Evolutionary conservation across 2,329 filamentous ascomycete genomes (phyloP), one percentile per base, ranked within the genome.

Genomic region (Hymenoscyphus fraxineus): DNA sequence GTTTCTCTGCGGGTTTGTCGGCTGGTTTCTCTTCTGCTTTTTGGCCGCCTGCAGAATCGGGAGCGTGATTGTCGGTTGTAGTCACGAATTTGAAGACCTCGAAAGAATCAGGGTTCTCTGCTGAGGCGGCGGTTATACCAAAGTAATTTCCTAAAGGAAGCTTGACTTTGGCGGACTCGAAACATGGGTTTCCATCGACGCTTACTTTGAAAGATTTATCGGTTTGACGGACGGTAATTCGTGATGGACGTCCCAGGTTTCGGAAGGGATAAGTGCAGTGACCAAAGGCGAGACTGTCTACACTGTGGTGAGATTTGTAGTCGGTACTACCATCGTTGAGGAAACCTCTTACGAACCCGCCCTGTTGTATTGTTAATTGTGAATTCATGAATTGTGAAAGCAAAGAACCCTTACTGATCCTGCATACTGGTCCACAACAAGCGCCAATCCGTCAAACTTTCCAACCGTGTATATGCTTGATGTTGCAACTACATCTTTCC

Each of bases 51-150:
- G 41, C 64, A 12, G 75, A 72, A 59, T 77, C 73, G 35, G 72
- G 64, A 73, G 62, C 66, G 39, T 71, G 75, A 38, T 76, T 75
- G 32, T 86, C 84, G 12, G 84, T 88, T 73, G 88, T 86, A 60
- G 95, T 85, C 41, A 90, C 83, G 74, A 98, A 85, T 76, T 94
- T 96, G 82, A 93, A 95, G 69, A 97, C 78, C 78, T 99, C 95
- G 73, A 97, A 96, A 5, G 92, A 96, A 78, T 99, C 95, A 0
- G 95, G 93, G 72, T 88, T 93, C 70, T 98, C 94, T 38, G 92
- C 91, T 2, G 92, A 94, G 16, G 92, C 91, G 54, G 94, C 95
- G 13, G 90, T 92, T 70, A 99, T 80, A 72, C 95, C 95, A 70
- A 97, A 91, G 75, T 85, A 85, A 80, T 98, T 96, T 70, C 91